phyloP scores from a whole-genome alignment of 1,284 basidiomycete genomes.

The Neolentinus lepideus region DNA sequence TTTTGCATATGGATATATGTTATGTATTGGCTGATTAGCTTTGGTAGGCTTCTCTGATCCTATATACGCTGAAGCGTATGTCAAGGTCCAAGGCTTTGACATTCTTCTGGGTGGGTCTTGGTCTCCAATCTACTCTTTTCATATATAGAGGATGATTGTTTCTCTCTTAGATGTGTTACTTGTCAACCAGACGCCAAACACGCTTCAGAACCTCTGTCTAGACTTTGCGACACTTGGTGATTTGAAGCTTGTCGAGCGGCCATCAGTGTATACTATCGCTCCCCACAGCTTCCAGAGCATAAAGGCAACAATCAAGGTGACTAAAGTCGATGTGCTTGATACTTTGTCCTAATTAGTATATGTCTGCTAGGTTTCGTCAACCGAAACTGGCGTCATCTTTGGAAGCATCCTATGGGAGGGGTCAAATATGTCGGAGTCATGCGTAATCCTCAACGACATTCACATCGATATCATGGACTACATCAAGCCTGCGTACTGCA shows the following conservation, averaged over 20 bases:
- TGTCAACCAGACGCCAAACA: slow-evolving; percentile 95
- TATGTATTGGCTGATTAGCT: slow-evolving; percentile 5
- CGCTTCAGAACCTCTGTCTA: slow-evolving; percentile 93
- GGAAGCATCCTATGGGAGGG: slow-evolving; percentile 98
- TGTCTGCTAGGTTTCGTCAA: slow-evolving; percentile 66
- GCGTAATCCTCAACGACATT: slow-evolving; percentile 93
- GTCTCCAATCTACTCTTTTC: not conserved
- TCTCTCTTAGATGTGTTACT: slow-evolving; percentile 74
- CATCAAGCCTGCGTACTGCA: slow-evolving; percentile 96
- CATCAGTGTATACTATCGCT: slow-evolving; percentile 87
- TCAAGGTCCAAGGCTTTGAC: slow-evolving; percentile 98
- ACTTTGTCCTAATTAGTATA: not conserved
- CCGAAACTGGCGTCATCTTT: slow-evolving; percentile 97
- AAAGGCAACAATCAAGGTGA: slow-evolving; percentile 96
- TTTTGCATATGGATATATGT: not conserved
- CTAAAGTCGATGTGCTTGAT: slow-evolving; percentile 3
- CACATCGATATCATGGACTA: slow-evolving; percentile 99
- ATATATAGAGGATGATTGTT: not conserved
- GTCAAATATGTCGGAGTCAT: slow-evolving; percentile 79
- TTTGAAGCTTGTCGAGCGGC: slow-evolving; percentile 94
- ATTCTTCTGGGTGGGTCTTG: slow-evolving; percentile 71
- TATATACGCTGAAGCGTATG: slow-evolving; percentile 97
- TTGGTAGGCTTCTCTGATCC: slow-evolving; percentile 90
- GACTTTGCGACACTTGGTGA: slow-evolving; percentile 98
- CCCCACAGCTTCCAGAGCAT: slow-evolving; percentile 98